A percentile compares a stretch with the other conserved stretches of the same genome.
Evolutionary conservation across 2,329 filamentous ascomycete genomes (phyloP).

Genomic region (Onygena corvina): DNA sequence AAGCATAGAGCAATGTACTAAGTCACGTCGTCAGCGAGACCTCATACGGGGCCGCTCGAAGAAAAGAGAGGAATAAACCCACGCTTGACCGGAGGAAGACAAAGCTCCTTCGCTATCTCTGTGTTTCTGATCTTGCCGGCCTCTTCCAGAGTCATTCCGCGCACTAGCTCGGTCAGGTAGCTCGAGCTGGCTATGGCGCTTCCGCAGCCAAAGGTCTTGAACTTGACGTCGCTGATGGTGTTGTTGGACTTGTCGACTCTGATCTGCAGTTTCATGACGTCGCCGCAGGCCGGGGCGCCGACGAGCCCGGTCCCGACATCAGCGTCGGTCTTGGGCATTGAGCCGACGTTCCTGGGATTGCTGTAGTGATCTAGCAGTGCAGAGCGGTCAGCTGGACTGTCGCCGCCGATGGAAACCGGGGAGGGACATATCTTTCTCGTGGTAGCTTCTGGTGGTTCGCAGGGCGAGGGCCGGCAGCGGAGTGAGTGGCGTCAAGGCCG

Average conservation of each 20-base stretch:
- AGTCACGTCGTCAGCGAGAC: no score
- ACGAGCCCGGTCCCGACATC: slow-evolving; percentile 89
- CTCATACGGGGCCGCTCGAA: no score
- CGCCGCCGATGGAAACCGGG: background rate
- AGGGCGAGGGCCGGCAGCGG: slow-evolving; percentile 30
- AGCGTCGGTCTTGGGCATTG: slow-evolving; percentile 63
- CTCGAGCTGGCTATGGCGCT: slow-evolving; percentile 88
- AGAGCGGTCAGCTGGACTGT: slow-evolving; percentile 24
- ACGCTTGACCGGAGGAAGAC: slow-evolving; percentile 78
- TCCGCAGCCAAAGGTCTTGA: slow-evolving; percentile 95
- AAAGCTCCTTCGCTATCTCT: slow-evolving; percentile 94
- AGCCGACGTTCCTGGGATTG: slow-evolving; percentile 65
- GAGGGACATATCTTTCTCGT: slow-evolving; percentile 51
- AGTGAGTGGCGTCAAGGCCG: slow-evolving; percentile 30
- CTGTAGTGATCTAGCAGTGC: slow-evolving; percentile 70
- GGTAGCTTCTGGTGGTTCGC: slow-evolving; percentile 42
- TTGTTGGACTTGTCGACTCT: slow-evolving; percentile 78
- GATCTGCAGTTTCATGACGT: slow-evolving; percentile 91
- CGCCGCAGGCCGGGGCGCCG: slow-evolving; percentile 77
- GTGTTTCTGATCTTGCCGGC: slow-evolving; percentile 89
- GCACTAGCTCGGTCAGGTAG: slow-evolving; percentile 87
- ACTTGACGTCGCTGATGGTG: slow-evolving; percentile 87
- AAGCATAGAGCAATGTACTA: slow-evolving; percentile 84
- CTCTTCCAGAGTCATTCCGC: slow-evolving; percentile 92
- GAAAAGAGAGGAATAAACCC: slow-evolving; percentile 28